Percentiles rank a stretch among this genome's conserved stretches.
These are phyloP conservation scores for Pyrus pyrifolia DNA, from an alignment of 306 rosid species.

Conservation along the genomic window DNA sequence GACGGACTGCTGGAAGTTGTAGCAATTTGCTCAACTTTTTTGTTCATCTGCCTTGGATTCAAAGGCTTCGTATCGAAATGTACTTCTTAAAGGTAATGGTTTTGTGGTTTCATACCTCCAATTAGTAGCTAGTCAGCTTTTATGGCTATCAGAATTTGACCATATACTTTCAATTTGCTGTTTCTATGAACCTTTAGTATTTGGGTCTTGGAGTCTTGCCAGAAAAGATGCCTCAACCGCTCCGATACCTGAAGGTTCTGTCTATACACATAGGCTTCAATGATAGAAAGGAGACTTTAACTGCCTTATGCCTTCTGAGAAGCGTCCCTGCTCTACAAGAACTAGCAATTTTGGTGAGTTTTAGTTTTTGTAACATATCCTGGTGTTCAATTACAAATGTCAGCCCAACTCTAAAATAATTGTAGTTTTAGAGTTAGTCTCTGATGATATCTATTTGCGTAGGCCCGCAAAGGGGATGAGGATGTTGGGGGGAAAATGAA, in stretches of 20 bases:
- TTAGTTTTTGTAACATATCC: no score
- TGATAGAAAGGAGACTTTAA: conserved; percentile 14
- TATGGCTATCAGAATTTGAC: no score
- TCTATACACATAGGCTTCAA: conserved; percentile 17
- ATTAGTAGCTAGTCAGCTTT: no score
- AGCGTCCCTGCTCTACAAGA: conserved; percentile 54
- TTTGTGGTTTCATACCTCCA: background rate
- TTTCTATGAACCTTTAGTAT: conserved; percentile 22
- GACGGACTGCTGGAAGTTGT: no score
- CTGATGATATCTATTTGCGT: conserved; percentile 5
- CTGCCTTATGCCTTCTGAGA: conserved; percentile 42
- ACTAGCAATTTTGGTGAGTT: conserved; percentile 50
- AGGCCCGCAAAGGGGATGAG: conserved; percentile 39
- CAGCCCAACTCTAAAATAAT: no score
- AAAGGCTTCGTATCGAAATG: no score
- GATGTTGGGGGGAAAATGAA: background rate
- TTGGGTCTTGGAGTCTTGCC: conserved; percentile 41
- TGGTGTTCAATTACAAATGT: no score
- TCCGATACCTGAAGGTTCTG: conserved; percentile 35
- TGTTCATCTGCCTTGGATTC: no score
- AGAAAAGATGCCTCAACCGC: conserved; percentile 29
- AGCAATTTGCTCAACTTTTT: no score
- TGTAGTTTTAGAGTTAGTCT: background rate
- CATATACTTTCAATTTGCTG: background rate
- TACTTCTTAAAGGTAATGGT: no score